Percentiles rank a stretch among this genome's conserved stretches.
Conservation (phyloP, 371 early-diverging fungal species). For the Phascolomyces articulosus region DNA sequence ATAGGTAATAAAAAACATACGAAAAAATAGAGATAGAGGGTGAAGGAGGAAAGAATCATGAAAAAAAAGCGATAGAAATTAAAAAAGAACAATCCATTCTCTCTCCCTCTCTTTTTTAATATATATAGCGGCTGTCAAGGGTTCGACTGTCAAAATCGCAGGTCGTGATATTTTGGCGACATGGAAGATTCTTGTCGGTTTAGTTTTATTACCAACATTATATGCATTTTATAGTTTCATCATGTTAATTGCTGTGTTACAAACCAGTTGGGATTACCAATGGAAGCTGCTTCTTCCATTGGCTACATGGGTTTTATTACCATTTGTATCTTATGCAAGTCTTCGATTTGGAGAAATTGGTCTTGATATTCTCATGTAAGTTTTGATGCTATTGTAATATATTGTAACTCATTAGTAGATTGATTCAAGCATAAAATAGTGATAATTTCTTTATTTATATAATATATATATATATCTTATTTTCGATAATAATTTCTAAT, state of each 20-base stretch:
- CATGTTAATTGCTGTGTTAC: conserved; percentile 50
- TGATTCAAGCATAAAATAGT: too few relatives aligned
- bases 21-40: too few relatives aligned
- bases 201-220: conserved; percentile 78
- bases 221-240: conserved; percentile 74
- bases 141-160: conserved; percentile 90
- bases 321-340: conserved; percentile 80
- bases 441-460: too few relatives aligned
- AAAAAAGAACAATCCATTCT: too few relatives aligned
- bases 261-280: conserved; percentile 33
- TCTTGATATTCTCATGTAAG: conserved; percentile 79
- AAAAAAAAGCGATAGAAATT: too few relatives aligned
- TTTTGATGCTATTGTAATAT: background rate
- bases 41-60: too few relatives aligned
- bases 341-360: conserved; percentile 91
- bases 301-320: conserved; percentile 60
- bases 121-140: conserved; percentile 16
- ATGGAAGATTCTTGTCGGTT: conserved; percentile 92
- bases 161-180: conserved; percentile 96
- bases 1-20: conserved; percentile 62
- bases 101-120: too few relatives aligned
- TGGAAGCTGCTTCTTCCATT: conserved; percentile 49
- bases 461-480: too few relatives aligned
- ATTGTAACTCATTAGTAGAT: too few relatives aligned
- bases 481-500: too few relatives aligned